These are phyloP conservation scores for Fraxinus angustifolia DNA, from an alignment of 305 asterid species.

Conservation along the genomic window DNA sequence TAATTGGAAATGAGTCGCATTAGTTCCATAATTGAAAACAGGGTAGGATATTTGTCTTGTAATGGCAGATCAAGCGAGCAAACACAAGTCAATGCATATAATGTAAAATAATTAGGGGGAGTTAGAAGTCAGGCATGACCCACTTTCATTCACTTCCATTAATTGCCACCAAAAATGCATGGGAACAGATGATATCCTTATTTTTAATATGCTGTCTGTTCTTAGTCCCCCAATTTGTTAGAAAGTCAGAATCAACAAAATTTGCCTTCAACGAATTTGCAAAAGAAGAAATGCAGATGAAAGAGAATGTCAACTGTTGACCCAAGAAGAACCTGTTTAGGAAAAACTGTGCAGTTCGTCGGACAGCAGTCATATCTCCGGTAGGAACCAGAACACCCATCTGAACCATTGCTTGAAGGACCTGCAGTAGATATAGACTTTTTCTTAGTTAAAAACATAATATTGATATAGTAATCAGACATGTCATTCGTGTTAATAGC, in stretches of 20 bases:
- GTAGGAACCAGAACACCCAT: constrained; percentile 98
- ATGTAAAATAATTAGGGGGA: not conserved
- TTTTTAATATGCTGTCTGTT: not conserved
- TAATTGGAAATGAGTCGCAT: not conserved
- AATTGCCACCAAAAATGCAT: not conserved
- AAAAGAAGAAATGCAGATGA: not conserved
- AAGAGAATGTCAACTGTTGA: not conserved
- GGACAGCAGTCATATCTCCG: constrained; percentile 92
- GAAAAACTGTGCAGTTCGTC: constrained; percentile 93
- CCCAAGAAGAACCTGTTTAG: constrained; percentile 60
- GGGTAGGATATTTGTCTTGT: not conserved
- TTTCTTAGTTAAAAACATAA: not conserved
- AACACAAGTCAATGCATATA: not conserved
- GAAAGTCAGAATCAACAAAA: not conserved
- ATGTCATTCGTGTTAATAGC: not conserved
- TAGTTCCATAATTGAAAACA: not conserved
- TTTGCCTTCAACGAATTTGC: not conserved
- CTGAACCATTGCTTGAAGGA: constrained; percentile 87
- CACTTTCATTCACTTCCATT: not conserved
- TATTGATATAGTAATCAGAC: not conserved
- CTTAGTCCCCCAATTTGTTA: not conserved
- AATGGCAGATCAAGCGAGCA: not conserved
- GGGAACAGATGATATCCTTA: not conserved
- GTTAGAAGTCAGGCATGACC: not conserved
- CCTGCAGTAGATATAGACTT: constrained; percentile 42